These are phyloP conservation scores for Nitzschia palea DNA, from an alignment of 108 stramenopile species.

Conservation along the genomic window DNA sequence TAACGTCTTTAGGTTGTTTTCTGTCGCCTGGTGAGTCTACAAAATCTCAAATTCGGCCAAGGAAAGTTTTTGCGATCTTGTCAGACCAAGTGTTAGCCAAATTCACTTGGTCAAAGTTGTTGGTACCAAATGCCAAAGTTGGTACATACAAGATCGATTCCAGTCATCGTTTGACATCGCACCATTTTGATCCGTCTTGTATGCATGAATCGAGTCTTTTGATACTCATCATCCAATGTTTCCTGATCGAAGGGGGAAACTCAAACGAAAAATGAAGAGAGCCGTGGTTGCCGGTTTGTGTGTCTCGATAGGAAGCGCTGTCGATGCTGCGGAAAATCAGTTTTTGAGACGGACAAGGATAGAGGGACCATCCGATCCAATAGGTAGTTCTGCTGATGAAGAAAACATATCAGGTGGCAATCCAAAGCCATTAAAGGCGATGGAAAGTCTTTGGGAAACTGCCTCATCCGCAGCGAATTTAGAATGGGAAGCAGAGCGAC, in stretches of 20 bases:
- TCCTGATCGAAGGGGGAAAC: no score
- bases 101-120: neutral
- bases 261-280: neutral
- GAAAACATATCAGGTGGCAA: neutral
- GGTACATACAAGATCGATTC: neutral
- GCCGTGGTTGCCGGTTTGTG: neutral
- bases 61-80: slow-evolving; percentile 7
- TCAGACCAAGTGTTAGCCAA: neutral
- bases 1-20: no score
- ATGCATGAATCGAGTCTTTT: no score
- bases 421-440: neutral
- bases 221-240: no score
- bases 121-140: neutral
- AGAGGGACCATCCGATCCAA: neutral
- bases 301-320: neutral
- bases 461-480: slow-evolving; percentile 13
- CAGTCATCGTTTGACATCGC: no score
- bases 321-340: neutral
- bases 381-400: neutral
- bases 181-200: no score
- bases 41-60: neutral
- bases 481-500: slow-evolving; percentile 18
- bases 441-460: slow-evolving; percentile 30
- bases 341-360: neutral
- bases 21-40: neutral